Conservation (phyloP, 106 monocot species). For the Allium sativum region DNA sequence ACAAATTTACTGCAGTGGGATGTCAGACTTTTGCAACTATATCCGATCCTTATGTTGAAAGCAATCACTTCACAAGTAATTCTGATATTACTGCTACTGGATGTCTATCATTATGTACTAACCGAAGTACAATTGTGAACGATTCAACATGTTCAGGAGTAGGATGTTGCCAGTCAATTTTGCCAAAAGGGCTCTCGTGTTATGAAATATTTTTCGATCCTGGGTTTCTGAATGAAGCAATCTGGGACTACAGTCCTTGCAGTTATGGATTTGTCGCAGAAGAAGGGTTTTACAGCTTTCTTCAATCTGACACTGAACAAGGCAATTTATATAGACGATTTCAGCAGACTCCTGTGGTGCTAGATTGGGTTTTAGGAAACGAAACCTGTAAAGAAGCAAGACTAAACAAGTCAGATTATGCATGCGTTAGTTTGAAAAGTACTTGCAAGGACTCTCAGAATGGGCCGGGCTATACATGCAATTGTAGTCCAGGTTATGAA, state of each 20-base stretch:
- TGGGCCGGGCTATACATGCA: slow-evolving; percentile 10
- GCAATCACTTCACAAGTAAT: not conserved
- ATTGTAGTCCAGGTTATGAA: slow-evolving; percentile 17
- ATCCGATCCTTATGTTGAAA: too few species aligned
- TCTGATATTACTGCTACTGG: slow-evolving; percentile 8
- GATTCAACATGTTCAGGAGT: slow-evolving; percentile 29
- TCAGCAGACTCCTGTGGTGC: slow-evolving; percentile 1
- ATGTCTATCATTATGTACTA: slow-evolving; percentile 29
- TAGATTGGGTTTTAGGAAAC: slow-evolving; percentile 27
- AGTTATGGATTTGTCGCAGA: slow-evolving; percentile 25
- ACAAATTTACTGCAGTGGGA: slow-evolving; percentile 45
- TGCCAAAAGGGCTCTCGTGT: slow-evolving; percentile 19
- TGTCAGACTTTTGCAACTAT: slow-evolving; percentile 21
- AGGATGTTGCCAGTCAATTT: slow-evolving; percentile 42
- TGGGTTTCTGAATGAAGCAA: not conserved
- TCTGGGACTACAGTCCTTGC: slow-evolving; percentile 20
- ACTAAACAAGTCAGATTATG: not conserved
- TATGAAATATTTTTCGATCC: not conserved
- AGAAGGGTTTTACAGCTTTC: slow-evolving; percentile 10
- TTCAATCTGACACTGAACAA: not conserved
- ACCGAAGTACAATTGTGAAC: not conserved
- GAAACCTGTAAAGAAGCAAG: slow-evolving; percentile 8
- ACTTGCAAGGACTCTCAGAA: not conserved
- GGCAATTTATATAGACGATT: not conserved
- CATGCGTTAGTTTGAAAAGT: not conserved